phyloP scores from a whole-genome alignment of 164 flowering plant species.

The Vitis rotundifolia region DNA sequence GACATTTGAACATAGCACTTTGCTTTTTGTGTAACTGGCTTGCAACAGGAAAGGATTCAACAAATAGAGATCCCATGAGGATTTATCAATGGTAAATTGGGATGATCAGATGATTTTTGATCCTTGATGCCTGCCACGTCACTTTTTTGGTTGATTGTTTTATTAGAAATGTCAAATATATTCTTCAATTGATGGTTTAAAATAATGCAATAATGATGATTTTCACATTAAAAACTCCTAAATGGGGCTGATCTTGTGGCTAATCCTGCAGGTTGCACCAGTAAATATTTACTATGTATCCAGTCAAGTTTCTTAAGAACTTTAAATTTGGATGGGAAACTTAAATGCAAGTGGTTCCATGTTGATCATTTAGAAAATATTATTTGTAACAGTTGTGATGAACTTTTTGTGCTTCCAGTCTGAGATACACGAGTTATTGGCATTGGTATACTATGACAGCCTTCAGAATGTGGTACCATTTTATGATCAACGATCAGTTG shows the following conservation, averaged over 20 bases:
- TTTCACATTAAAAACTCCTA: too few relatives aligned
- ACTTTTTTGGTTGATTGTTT: neutral
- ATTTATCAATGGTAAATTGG: neutral
- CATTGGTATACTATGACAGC: conserved; percentile 95
- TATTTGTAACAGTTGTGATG: neutral
- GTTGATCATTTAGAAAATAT: neutral
- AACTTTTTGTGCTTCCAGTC: conserved; percentile 47
- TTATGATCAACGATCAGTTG: conserved; percentile 79
- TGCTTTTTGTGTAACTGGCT: neutral
- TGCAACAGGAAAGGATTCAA: neutral
- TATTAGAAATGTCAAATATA: neutral
- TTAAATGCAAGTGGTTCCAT: conserved; percentile 2
- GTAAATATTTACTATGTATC: neutral
- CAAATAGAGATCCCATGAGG: neutral
- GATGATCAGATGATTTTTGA: too few relatives aligned
- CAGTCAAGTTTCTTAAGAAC: neutral
- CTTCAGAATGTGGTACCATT: conserved; percentile 95
- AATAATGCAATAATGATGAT: neutral
- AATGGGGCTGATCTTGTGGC: too few relatives aligned
- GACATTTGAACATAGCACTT: neutral
- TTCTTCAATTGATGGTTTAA: neutral
- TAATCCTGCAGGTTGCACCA: neutral
- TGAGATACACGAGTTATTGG: conserved; percentile 91
- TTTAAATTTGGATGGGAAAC: neutral
- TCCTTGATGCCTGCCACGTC: too few relatives aligned